Percentiles rank a stretch among this genome's conserved stretches.
These are phyloP conservation scores for Suhomyces sp. DNA, from an alignment of 805 yeast species.

Conservation along the genomic window DNA sequence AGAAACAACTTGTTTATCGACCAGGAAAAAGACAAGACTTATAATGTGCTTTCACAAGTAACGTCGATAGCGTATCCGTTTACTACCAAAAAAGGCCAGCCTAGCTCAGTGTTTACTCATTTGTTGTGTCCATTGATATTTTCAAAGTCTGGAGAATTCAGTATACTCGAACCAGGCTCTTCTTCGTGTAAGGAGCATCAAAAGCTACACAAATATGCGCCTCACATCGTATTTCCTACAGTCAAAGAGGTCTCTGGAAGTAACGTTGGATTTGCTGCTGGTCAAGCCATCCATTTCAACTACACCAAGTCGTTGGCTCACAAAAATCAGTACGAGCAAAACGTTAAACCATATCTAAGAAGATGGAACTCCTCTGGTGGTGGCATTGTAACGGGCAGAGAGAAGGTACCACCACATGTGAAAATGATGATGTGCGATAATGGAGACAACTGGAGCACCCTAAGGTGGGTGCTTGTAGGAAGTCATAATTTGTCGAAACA, in stretches of 20 bases:
- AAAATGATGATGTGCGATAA: conserved; percentile 61
- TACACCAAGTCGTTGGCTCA: conserved; percentile 20
- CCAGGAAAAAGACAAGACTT: conserved; percentile 8
- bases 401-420: conserved; percentile 57
- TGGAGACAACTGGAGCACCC: conserved; percentile 44
- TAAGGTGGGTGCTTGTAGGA: conserved; percentile 70
- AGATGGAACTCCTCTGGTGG: conserved; percentile 36
- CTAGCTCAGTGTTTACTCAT: conserved; percentile 46
- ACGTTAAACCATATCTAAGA: conserved; percentile 41
- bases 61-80: conserved; percentile 51
- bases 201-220: conserved; percentile 20
- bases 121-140: conserved; percentile 45
- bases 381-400: conserved; percentile 26
- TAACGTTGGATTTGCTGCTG: conserved; percentile 46
- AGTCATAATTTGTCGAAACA: conserved; percentile 72
- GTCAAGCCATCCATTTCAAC: conserved; percentile 49
- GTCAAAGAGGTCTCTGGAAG: conserved; percentile 37
- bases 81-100: conserved; percentile 16
- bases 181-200: conserved; percentile 20
- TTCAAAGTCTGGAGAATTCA: conserved; percentile 16
- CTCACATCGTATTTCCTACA: conserved; percentile 46
- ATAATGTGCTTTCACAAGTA: conserved; percentile 42
- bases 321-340: conserved; percentile 38
- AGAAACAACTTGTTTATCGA: conserved; percentile 27
- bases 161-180: conserved; percentile 27